Conservation (phyloP, 202 grass and related monocot genomes). For the Carex arenaria region DNA sequence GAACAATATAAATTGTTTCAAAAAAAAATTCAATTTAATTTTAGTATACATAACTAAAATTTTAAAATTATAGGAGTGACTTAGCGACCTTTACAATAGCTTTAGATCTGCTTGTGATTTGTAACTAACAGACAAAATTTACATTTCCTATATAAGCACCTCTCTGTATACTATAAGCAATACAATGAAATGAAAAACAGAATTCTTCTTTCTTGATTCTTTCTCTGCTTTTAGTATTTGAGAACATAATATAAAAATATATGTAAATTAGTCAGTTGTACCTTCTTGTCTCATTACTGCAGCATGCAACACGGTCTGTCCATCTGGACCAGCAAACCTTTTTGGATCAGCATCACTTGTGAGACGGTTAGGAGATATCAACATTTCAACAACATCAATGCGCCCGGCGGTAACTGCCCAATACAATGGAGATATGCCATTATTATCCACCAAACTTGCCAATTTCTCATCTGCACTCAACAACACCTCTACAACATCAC, state of each 20-base stretch:
- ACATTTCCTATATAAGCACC: no score
- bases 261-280: neutral
- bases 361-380: neutral
- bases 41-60: no score
- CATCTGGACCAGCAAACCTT: slow-evolving; percentile 21
- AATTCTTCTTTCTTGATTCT: no score
- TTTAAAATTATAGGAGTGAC: no score
- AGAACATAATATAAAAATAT: neutral
- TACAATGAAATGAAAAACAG: no score
- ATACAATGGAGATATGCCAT: slow-evolving; percentile 26
- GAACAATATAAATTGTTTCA: no score
- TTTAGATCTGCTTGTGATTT: no score
- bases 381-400: fast-evolving
- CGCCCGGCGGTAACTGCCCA: neutral
- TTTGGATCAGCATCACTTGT: neutral
- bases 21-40: no score
- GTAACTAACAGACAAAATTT: no score
- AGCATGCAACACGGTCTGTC: slow-evolving; percentile 30
- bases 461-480: neutral
- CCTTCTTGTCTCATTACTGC: neutral
- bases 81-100: no score
- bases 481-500: neutral
- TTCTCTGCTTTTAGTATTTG: no score
- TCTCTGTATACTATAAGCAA: no score
- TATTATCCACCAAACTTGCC: neutral